These are phyloP conservation scores for Phytophthora agathidicida DNA, from an alignment of 352 stramenopile species.

Conservation along the genomic window DNA sequence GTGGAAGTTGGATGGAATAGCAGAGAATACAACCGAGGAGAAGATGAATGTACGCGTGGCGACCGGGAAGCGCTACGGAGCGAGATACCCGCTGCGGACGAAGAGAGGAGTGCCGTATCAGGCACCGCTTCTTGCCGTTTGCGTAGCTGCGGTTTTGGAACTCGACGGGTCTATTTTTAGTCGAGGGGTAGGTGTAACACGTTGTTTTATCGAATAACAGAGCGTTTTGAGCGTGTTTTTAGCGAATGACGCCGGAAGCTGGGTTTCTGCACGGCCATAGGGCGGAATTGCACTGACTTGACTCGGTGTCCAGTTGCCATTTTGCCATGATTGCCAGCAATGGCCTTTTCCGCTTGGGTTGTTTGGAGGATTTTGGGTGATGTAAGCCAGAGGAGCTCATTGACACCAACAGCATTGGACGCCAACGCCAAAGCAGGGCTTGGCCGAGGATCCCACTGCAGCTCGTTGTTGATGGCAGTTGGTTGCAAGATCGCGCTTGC, in stretches of 20 bases:
- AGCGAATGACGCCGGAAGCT: neutral
- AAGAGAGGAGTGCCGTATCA: conserved; percentile 22
- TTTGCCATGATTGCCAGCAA: neutral
- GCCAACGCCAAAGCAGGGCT: neutral
- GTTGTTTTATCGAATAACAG: conserved; percentile 20
- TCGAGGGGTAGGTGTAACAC: conserved; percentile 13
- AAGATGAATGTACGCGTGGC: conserved; percentile 5
- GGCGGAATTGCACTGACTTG: conserved; percentile 35
- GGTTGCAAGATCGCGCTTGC: conserved; percentile 19
- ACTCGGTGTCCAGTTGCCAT: conserved; percentile 9
- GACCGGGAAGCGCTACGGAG: neutral
- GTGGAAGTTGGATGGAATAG: neutral
- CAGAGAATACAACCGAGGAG: conserved; percentile 1
- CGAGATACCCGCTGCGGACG: conserved; percentile 15
- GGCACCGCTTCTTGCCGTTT: conserved; percentile 9
- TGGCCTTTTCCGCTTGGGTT: neutral
- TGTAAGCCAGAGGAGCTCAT: neutral
- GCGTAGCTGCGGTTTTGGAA: conserved; percentile 16
- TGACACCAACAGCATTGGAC: neutral
- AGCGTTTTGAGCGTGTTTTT: neutral
- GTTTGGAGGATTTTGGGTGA: neutral
- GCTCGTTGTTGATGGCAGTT: conserved; percentile 10
- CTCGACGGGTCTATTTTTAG: conserved; percentile 23
- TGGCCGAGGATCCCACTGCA: too few relatives aligned
- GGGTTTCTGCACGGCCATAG: conserved; percentile 17